Percentiles rank a stretch among this genome's conserved stretches.
These are phyloP conservation scores for Artemisia argyi DNA, from an alignment of 129 eudicot species.

Conservation along the genomic window DNA sequence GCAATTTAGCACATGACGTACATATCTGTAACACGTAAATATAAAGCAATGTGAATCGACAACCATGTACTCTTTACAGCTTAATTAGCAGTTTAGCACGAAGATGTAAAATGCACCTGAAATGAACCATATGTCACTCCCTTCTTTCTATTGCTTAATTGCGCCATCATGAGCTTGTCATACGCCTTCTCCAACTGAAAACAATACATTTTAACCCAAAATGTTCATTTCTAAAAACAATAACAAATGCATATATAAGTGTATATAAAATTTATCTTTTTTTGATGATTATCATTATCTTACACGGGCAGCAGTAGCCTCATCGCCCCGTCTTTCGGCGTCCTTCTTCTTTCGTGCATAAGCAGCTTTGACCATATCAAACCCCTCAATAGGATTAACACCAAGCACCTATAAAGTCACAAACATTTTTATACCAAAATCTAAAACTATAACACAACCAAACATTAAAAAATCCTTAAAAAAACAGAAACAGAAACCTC, in stretches of 20 bases:
- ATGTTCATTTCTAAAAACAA: background rate
- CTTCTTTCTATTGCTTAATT: constrained; percentile 72
- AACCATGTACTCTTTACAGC: constrained; percentile 10
- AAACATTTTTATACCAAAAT: background rate
- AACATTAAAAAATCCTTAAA: background rate
- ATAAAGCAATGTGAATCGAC: constrained; percentile 1
- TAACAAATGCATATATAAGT: background rate
- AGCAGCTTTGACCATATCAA: constrained; percentile 76
- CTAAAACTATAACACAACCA: background rate
- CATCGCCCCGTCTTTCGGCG: constrained; percentile 94
- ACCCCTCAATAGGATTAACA: constrained; percentile 79
- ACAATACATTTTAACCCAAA: constrained; percentile 10
- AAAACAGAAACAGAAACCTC: constrained; percentile 42
- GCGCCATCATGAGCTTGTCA: constrained; percentile 89
- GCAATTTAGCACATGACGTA: background rate
- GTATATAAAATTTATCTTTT: too few species aligned
- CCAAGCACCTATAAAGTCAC: constrained; percentile 65
- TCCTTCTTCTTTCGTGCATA: constrained; percentile 75
- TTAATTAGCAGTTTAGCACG: background rate
- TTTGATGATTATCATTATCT: background rate
- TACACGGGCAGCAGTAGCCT: constrained; percentile 63
- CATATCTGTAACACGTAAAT: background rate
- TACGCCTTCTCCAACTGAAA: constrained; percentile 85
- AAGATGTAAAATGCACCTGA: constrained; percentile 40
- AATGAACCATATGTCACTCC: constrained; percentile 78